Percentiles rank a stretch among this genome's conserved stretches.
Conservation (phyloP, 2,329 filamentous ascomycete genomes). For the Fusarium irregulare region DNA sequence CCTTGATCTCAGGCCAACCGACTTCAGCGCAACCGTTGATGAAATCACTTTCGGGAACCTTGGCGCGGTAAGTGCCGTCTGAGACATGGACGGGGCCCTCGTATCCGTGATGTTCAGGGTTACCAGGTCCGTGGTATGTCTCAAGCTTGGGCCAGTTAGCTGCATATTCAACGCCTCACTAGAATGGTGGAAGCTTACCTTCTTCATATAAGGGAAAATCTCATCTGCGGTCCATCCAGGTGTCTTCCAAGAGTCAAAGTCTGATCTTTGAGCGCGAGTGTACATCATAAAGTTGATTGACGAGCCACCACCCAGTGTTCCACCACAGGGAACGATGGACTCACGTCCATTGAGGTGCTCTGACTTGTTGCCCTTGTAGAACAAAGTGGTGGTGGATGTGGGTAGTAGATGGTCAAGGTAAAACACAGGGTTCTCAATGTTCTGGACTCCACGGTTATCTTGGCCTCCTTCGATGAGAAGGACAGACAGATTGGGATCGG, state of each 20-base stretch:
- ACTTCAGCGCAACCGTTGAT: slow-evolving; percentile 58
- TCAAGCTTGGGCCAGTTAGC: slow-evolving; percentile 56
- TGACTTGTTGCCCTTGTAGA: slow-evolving; percentile 45
- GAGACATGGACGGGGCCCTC: slow-evolving; percentile 68
- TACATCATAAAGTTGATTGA: slow-evolving; percentile 52
- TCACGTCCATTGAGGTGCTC: slow-evolving; percentile 41
- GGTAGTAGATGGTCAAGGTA: slow-evolving; percentile 43
- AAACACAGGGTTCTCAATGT: slow-evolving; percentile 46
- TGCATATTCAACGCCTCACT: too few relatives aligned
- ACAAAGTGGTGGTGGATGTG: slow-evolving; percentile 39
- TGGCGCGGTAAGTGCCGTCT: slow-evolving; percentile 58
- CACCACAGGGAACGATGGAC: slow-evolving; percentile 45
- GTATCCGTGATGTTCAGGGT: slow-evolving; percentile 61
- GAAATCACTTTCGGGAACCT: slow-evolving; percentile 59
- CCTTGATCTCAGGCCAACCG: slow-evolving; percentile 64
- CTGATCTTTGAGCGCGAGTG: slow-evolving; percentile 48
- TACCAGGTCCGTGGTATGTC: slow-evolving; percentile 63
- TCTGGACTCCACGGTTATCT: slow-evolving; percentile 45
- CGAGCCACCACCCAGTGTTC: slow-evolving; percentile 49
- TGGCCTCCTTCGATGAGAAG: slow-evolving; percentile 49
- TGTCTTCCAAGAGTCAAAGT: slow-evolving; percentile 51
- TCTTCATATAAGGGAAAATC: slow-evolving; percentile 49
- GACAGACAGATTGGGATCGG: slow-evolving; percentile 46
- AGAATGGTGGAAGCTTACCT: slow-evolving; percentile 24
- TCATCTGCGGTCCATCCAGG: slow-evolving; percentile 51